Percentiles rank a stretch among this genome's conserved stretches.
phyloP scores from a whole-genome alignment of 371 early-diverging fungal genomes.

The Vairimorpha apis region DNA sequence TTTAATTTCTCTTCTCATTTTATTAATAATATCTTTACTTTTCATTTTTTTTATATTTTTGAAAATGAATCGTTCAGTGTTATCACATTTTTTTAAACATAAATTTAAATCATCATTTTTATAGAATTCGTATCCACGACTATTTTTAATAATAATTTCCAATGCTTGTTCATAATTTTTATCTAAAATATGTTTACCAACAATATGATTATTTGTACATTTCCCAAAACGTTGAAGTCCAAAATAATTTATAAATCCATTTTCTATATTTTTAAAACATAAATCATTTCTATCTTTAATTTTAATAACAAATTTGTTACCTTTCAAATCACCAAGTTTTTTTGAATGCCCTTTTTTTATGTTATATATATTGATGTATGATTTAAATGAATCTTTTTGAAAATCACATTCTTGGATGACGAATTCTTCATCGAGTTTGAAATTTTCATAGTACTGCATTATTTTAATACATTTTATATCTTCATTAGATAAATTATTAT shows the following conservation, averaged over 20 bases:
- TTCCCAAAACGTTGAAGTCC: slow-evolving; percentile 97
- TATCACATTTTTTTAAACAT: slow-evolving; percentile 12
- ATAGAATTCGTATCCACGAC: slow-evolving; percentile 22
- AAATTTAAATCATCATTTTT: slow-evolving; percentile 14
- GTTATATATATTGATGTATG: slow-evolving; percentile 27
- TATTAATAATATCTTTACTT: slow-evolving; percentile 35
- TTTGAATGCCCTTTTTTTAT: slow-evolving; percentile 37
- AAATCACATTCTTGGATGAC: slow-evolving; percentile 4
- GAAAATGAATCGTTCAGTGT: slow-evolving; percentile 48
- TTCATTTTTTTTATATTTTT: slow-evolving; percentile 34
- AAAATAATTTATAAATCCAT: slow-evolving; percentile 83
- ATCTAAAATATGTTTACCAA: slow-evolving; percentile 74
- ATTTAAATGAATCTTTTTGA: neutral
- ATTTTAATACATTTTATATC: slow-evolving; percentile 1
- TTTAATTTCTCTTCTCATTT: slow-evolving; percentile 69
- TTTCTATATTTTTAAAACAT: neutral
- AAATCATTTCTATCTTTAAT: slow-evolving; percentile 31
- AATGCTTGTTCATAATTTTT: slow-evolving; percentile 66
- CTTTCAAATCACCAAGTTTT: slow-evolving; percentile 45
- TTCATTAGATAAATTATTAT: neutral
- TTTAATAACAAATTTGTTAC: slow-evolving; percentile 52
- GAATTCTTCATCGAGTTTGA: slow-evolving; percentile 9
- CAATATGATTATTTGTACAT: slow-evolving; percentile 71
- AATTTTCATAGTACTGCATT: neutral
- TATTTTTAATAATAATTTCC: slow-evolving; percentile 46